Evolutionary conservation across 2,329 filamentous ascomycete genomes (phyloP).

Genomic region (Trichoderma sp.): DNA sequence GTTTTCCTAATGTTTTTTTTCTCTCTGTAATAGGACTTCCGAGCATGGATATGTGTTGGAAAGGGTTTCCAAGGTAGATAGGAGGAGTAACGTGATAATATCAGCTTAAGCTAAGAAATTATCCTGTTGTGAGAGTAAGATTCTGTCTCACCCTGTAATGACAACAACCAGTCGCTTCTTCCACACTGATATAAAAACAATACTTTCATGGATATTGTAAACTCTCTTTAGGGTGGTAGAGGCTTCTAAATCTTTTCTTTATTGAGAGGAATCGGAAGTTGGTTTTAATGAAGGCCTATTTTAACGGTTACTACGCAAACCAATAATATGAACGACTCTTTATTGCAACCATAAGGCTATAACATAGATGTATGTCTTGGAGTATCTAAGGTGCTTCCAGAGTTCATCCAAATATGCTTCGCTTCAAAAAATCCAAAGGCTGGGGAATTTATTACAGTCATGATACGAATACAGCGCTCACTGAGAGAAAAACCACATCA

Average conservation of each 20-base stretch:
- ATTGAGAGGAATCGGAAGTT: too few species aligned
- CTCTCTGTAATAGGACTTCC: not conserved
- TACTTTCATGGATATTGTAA: too few species aligned
- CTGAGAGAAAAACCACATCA: not conserved
- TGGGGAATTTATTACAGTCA: not conserved
- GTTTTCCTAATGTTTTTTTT: not conserved
- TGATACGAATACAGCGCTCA: not conserved
- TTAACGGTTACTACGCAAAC: too few species aligned
- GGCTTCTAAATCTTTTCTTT: too few species aligned
- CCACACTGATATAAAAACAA: too few species aligned
- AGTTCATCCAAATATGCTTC: not conserved
- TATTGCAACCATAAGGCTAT: too few species aligned
- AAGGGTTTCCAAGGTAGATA: not conserved
- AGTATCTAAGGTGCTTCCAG: fast-evolving
- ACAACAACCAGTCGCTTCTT: not conserved
- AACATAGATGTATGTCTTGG: too few species aligned
- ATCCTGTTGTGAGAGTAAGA: not conserved
- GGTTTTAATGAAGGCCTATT: too few species aligned
- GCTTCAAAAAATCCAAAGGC: not conserved
- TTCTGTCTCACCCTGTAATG: not conserved
- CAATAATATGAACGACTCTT: too few species aligned
- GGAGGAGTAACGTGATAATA: too few species aligned
- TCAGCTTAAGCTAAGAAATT: too few species aligned
- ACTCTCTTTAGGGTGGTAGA: too few species aligned
- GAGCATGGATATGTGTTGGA: not conserved